Evolutionary conservation across 352 stramenopile species (phyloP).

Genomic region (Phytophthora palmivora): DNA sequence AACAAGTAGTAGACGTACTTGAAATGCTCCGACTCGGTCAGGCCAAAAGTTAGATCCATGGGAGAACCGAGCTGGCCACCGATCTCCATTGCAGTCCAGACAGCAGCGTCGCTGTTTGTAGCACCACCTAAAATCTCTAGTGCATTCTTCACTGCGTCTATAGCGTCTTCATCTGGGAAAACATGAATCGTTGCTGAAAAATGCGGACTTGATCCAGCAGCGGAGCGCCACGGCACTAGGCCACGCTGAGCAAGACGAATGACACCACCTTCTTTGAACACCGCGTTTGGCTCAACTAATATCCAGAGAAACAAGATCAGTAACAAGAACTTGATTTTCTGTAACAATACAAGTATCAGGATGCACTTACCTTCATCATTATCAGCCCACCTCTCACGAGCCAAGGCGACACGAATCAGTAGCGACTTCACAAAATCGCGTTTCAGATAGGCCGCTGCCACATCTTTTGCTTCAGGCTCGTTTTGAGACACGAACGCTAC

Average conservation of each 20-base stretch:
- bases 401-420: conserved; percentile 58
- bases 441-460: conserved; percentile 64
- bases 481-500: conserved; percentile 57
- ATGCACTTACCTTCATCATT: conserved; percentile 38
- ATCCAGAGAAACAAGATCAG: conserved; percentile 31
- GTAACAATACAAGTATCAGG: conserved; percentile 9
- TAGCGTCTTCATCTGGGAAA: conserved; percentile 55
- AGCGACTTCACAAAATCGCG: conserved; percentile 75
- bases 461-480: conserved; percentile 39
- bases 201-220: conserved; percentile 32
- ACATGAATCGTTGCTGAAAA: conserved; percentile 50
- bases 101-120: conserved; percentile 12
- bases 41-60: conserved; percentile 21
- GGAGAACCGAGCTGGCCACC: conserved; percentile 15
- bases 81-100: conserved; percentile 39
- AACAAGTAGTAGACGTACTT: conserved; percentile 33
- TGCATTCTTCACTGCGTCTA: conserved; percentile 52
- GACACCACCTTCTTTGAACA: conserved; percentile 47
- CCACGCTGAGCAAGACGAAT: conserved; percentile 56
- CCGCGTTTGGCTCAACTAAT: conserved; percentile 30
- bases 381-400: conserved; percentile 54
- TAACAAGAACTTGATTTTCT: conserved; percentile 18
- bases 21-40: conserved; percentile 24
- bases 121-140: conserved; percentile 62
- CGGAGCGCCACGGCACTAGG: conserved; percentile 47